A percentile compares a stretch with the other conserved stretches of the same genome.
phyloP scores from a whole-genome alignment of 2,329 filamentous ascomycete species.

The Monilinia aucupariae region DNA sequence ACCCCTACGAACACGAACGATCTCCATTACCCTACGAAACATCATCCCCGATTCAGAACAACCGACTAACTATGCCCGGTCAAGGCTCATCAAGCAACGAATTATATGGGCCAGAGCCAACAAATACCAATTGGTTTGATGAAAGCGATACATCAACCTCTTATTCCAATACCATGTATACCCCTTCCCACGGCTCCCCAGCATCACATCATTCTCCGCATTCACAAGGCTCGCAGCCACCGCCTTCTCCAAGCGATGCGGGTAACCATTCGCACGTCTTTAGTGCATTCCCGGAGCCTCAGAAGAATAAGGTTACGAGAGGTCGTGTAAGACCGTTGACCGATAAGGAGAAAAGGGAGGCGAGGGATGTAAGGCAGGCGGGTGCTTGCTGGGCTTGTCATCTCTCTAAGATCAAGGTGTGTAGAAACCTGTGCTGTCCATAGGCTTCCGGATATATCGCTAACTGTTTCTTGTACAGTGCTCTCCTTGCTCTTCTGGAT shows the following conservation, averaged over 20 bases:
- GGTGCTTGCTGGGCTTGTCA: conserved; percentile 35
- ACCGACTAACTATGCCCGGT: not conserved
- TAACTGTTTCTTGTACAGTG: conserved; percentile 22
- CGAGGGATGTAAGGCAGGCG: conserved; percentile 32
- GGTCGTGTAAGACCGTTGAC: conserved; percentile 31
- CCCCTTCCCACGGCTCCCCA: conserved; percentile 19
- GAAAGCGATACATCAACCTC: conserved; percentile 18
- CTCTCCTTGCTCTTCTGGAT: conserved; percentile 33
- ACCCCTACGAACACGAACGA: conserved; percentile 61
- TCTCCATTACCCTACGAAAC: conserved; percentile 55
- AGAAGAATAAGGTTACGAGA: conserved; percentile 26
- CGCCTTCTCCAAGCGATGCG: conserved; percentile 19
- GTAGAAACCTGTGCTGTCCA: not conserved
- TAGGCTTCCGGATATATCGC: not conserved
- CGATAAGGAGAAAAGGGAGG: conserved; percentile 32
- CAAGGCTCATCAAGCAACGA: conserved; percentile 7
- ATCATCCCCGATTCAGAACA: not conserved
- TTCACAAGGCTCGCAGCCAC: conserved; percentile 22
- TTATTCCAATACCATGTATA: conserved; percentile 21
- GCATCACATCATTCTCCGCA: conserved; percentile 19
- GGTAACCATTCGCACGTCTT: conserved; percentile 29
- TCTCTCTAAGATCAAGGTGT: conserved; percentile 34
- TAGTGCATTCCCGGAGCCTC: conserved; percentile 22
- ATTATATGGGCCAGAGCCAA: conserved; percentile 29
- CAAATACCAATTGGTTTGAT: conserved; percentile 24